Conservation (phyloP, 2,329 filamentous ascomycete species). For the Neofusicoccum ribis region DNA sequence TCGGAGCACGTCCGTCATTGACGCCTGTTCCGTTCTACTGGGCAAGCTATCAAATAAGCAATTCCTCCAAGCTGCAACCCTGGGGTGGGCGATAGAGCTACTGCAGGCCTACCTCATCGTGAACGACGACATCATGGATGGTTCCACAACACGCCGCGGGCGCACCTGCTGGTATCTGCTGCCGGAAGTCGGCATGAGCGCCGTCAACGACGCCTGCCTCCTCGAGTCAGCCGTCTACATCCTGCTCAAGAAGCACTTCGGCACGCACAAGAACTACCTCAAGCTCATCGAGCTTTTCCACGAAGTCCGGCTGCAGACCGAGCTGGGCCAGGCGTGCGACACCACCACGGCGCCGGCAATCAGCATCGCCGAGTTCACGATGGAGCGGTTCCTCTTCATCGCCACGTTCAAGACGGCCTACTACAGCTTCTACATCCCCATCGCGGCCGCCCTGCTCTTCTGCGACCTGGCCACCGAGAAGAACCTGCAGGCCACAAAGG, state of each 20-base stretch:
- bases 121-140: conserved; percentile 98
- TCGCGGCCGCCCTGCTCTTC: conserved; percentile 85
- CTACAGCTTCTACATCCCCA: conserved; percentile 98
- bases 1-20: conserved; percentile 94
- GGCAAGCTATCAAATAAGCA: conserved; percentile 73
- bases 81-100: conserved; percentile 97
- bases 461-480: conserved; percentile 79
- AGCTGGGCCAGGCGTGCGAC: conserved; percentile 92
- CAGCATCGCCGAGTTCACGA: conserved; percentile 90
- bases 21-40: conserved; percentile 80
- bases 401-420: conserved; percentile 99
- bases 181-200: conserved; percentile 85
- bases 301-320: conserved; percentile 88
- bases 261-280: conserved; percentile 79
- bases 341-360: conserved; percentile 95
- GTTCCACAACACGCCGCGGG: conserved; percentile 89
- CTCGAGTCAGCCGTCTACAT: conserved; percentile 80
- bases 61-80: conserved; percentile 81
- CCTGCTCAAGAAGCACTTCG: conserved; percentile 92
- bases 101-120: conserved; percentile 99
- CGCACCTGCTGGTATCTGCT: conserved; percentile 96
- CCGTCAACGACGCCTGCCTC: conserved; percentile 92
- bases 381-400: conserved; percentile 96
- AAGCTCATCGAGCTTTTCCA: conserved; percentile 96
- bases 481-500: conserved; percentile 85